Conservation (phyloP, 192 early-diverging fungal species). For the Anaeromyces robustus region DNA sequence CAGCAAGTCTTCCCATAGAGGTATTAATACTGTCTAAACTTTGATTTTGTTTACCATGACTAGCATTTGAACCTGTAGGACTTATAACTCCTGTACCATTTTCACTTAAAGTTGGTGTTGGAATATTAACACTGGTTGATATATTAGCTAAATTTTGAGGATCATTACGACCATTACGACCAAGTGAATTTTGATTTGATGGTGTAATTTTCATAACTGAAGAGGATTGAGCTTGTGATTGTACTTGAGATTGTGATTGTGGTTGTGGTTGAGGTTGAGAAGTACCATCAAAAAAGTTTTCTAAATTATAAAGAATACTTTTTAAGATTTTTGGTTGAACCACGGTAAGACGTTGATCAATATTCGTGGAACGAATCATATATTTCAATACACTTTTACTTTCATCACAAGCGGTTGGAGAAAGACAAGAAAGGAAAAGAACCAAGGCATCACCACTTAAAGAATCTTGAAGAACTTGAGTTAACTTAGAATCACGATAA, state of each 20-base stretch:
- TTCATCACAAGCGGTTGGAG: neutral
- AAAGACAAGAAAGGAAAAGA: neutral
- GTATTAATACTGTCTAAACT: neutral
- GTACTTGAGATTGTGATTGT: too few relatives aligned
- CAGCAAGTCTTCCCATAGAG: neutral
- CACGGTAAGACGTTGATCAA: neutral
- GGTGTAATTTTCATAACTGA: too few relatives aligned
- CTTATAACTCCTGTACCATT: neutral
- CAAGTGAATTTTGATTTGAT: too few relatives aligned
- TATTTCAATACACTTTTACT: neutral
- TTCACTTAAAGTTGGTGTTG: neutral
- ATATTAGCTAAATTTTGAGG: too few relatives aligned
- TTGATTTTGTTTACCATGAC: too few relatives aligned
- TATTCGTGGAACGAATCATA: neutral
- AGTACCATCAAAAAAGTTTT: neutral
- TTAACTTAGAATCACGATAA: neutral
- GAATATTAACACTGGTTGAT: too few relatives aligned
- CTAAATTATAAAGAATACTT: neutral
- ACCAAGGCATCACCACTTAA: neutral
- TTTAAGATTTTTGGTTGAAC: neutral
- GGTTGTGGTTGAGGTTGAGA: neutral
- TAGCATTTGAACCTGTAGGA: neutral
- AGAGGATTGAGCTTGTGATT: too few relatives aligned
- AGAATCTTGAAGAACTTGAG: neutral
- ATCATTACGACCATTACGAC: too few relatives aligned